Conservation (phyloP, 306 rosid species). For the Gillenia trifoliata region DNA sequence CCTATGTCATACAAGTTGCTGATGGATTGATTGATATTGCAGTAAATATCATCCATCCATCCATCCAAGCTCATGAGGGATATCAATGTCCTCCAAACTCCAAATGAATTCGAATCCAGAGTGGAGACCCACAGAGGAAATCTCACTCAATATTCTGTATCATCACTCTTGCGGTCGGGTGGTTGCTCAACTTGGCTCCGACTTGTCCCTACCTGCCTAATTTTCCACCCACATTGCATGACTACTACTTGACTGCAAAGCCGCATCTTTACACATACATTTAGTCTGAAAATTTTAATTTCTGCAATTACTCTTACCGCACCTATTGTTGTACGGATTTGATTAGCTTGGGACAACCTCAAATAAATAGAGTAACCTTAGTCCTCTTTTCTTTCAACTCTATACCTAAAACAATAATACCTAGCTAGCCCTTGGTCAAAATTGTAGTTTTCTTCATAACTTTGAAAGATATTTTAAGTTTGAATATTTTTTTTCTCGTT, state of each 20-base stretch:
- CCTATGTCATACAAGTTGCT: neutral
- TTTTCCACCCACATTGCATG: slow-evolving; percentile 15
- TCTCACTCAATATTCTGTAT: neutral
- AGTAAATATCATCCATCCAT: neutral
- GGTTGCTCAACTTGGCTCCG: slow-evolving; percentile 10
- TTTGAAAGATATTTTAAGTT: too few relatives aligned
- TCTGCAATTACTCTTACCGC: neutral
- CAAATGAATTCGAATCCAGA: neutral
- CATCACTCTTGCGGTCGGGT: slow-evolving; percentile 8
- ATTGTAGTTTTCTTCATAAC: too few relatives aligned
- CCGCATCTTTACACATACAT: neutral
- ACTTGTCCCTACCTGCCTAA: slow-evolving; percentile 19
- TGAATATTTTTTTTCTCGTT: too few relatives aligned
- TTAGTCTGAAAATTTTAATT: neutral
- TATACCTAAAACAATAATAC: neutral
- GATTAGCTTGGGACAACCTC: neutral
- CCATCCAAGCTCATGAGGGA: neutral
- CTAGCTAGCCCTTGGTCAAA: neutral
- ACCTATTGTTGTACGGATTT: neutral
- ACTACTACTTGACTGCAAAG: neutral
- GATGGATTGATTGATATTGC: neutral
- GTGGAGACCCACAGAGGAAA: neutral
- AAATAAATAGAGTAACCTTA: neutral
- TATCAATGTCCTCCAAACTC: slow-evolving; percentile 2
- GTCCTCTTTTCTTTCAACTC: neutral